Evolutionary conservation across 768 basidiomycete species (phyloP).

Genomic region (Pulveroboletus sp.): DNA sequence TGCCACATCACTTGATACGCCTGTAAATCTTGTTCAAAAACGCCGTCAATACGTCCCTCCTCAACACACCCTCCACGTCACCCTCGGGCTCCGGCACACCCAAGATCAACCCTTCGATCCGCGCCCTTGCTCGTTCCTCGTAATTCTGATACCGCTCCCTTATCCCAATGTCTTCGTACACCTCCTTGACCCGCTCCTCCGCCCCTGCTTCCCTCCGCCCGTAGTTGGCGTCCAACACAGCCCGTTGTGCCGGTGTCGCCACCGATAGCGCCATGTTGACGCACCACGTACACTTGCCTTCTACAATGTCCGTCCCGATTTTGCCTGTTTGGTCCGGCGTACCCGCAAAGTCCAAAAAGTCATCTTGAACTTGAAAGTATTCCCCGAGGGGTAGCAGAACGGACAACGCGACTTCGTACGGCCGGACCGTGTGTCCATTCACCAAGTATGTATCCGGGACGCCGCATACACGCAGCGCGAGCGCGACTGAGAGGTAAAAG

Average conservation of each 20-base stretch:
- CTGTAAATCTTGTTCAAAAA: conserved; percentile 87
- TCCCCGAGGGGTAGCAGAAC: conserved; percentile 92
- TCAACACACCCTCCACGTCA: conserved; percentile 44
- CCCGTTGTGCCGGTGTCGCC: conserved; percentile 53
- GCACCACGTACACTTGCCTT: conserved; percentile 99
- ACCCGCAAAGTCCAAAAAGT: conserved; percentile 91
- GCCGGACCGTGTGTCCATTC: conserved; percentile 40
- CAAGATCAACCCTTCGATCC: conserved; percentile 66
- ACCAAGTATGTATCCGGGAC: conserved; percentile 51
- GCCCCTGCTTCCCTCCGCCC: conserved; percentile 49
- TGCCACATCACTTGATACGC: conserved; percentile 49
- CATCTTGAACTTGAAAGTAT: conserved; percentile 99
- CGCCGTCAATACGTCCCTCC: conserved; percentile 69
- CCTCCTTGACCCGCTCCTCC: conserved; percentile 56
- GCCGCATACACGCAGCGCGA: conserved; percentile 77
- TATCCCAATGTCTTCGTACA: conserved; percentile 72
- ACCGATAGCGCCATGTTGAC: conserved; percentile 78
- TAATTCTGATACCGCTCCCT: conserved; percentile 66
- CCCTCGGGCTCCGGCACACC: conserved; percentile 57
- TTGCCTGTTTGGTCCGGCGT: conserved; percentile 92
- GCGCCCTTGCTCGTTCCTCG: conserved; percentile 68
- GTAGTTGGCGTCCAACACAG: conserved; percentile 62
- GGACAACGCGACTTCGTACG: conserved; percentile 69
- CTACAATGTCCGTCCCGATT: conserved; percentile 95
- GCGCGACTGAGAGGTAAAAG: conserved; percentile 97